Evolutionary conservation across 1,284 basidiomycete genomes (phyloP).

Genomic region (Moesziomyces sp.): DNA sequence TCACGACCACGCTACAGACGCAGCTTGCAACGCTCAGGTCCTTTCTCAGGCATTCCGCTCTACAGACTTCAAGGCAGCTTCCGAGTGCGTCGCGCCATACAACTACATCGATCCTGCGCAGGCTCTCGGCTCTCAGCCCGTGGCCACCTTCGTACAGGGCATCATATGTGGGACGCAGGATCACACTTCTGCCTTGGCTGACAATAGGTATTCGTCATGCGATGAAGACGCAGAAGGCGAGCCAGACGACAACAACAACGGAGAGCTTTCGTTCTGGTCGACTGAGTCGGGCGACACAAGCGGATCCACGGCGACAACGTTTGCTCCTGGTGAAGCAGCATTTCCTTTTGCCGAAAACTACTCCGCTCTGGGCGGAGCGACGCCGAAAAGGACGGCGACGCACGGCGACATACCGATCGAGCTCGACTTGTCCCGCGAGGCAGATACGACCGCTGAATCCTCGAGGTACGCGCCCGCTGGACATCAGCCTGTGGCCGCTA

Average conservation of each 20-base stretch:
- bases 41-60: background rate
- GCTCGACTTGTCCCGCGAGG: background rate
- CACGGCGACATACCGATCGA: background rate
- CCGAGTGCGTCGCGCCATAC: background rate
- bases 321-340: constrained; percentile 9
- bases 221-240: constrained; percentile 42
- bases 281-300: constrained; percentile 11
- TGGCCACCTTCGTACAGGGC: background rate
- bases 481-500: too few species aligned
- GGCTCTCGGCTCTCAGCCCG: background rate
- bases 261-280: constrained; percentile 25
- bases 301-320: constrained; percentile 10
- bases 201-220: constrained; percentile 14
- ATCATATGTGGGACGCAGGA: background rate
- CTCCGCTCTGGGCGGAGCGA: constrained; percentile 16
- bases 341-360: constrained; percentile 23
- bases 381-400: background rate
- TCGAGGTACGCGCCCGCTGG: background rate
- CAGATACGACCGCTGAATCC: background rate
- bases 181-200: background rate
- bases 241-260: constrained; percentile 15
- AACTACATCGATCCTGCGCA: background rate
- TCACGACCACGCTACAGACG: background rate
- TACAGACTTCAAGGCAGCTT: background rate
- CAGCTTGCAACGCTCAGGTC: background rate